These are phyloP conservation scores for Erythrobasidium hasegawianum DNA, from an alignment of 1,284 basidiomycete species.

Conservation along the genomic window DNA sequence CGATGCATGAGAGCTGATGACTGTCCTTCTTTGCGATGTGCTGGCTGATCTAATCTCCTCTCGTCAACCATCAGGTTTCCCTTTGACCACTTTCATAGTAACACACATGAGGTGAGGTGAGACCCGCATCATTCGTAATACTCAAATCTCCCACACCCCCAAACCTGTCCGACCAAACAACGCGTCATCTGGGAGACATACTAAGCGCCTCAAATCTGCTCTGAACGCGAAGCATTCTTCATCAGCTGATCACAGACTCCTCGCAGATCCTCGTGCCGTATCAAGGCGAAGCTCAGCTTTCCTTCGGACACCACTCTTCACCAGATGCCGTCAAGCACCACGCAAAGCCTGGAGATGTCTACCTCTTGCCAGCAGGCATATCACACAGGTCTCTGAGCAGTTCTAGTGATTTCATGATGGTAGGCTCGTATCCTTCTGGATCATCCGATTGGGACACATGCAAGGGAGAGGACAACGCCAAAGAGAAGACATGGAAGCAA, in stretches of 20 bases:
- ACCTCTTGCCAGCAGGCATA: slow-evolving; percentile 25
- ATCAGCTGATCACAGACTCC: too few species aligned
- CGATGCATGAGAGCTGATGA: neutral
- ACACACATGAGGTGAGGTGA: slow-evolving; percentile 26
- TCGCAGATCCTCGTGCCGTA: slow-evolving; percentile 29
- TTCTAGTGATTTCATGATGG: slow-evolving; percentile 28
- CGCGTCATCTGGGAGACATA: too few species aligned
- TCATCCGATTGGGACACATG: slow-evolving; percentile 24
- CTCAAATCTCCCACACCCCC: too few species aligned
- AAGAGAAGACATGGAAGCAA: slow-evolving; percentile 12
- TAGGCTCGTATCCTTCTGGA: slow-evolving; percentile 29
- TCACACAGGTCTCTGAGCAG: slow-evolving; percentile 17
- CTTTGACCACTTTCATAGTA: slow-evolving; percentile 29
- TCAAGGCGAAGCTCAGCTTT: slow-evolving; percentile 19
- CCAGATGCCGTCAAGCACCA: slow-evolving; percentile 23
- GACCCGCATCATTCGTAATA: too few species aligned
- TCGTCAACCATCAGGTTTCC: slow-evolving; percentile 11
- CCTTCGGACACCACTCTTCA: slow-evolving; percentile 23
- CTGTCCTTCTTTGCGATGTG: neutral
- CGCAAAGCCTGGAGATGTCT: slow-evolving; percentile 17
- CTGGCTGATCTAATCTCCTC: neutral
- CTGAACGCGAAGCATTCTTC: too few species aligned
- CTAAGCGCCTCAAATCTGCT: too few species aligned
- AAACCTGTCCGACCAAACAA: too few species aligned
- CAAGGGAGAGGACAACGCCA: slow-evolving; percentile 4